Percentiles rank a stretch among this genome's conserved stretches.
Evolutionary conservation across 352 stramenopile species (phyloP).

Genomic region (Globisporangium splendens): DNA sequence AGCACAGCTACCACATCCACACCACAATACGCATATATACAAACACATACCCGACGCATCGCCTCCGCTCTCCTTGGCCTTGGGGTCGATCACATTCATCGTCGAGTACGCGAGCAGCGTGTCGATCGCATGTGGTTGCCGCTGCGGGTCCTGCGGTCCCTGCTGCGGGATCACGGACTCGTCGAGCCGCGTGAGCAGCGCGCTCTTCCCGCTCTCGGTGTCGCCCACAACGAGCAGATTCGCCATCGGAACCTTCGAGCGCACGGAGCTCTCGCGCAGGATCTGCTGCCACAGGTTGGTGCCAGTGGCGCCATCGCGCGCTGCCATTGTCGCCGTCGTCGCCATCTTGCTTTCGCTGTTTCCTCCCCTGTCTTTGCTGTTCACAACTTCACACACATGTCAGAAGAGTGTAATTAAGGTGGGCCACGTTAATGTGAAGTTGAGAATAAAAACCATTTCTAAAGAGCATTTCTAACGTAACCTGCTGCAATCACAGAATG

Average conservation of each 20-base stretch:
- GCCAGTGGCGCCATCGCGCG: background rate
- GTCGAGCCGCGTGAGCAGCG: conserved; percentile 59
- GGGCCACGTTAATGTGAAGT: background rate
- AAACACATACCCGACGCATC: conserved; percentile 34
- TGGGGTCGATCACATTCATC: conserved; percentile 63
- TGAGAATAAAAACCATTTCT: background rate
- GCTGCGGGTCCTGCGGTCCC: conserved; percentile 14
- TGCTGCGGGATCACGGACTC: conserved; percentile 21
- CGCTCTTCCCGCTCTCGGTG: conserved; percentile 68
- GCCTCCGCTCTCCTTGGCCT: conserved; percentile 43
- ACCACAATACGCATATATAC: background rate
- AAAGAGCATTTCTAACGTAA: background rate
- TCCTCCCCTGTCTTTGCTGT: background rate
- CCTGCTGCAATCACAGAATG: background rate
- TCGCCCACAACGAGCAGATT: conserved; percentile 75
- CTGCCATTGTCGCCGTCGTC: too few relatives aligned
- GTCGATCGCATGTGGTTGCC: conserved; percentile 24
- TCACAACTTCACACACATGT: background rate
- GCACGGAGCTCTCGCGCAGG: conserved; percentile 77
- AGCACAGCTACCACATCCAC: background rate
- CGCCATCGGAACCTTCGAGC: conserved; percentile 58
- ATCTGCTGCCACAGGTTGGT: conserved; percentile 81
- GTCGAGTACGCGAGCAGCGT: conserved; percentile 59
- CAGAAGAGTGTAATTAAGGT: background rate
- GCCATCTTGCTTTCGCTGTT: background rate